These are phyloP conservation scores for Ceratobasidium sp. DNA, from an alignment of 1,284 basidiomycete species.

Conservation along the genomic window DNA sequence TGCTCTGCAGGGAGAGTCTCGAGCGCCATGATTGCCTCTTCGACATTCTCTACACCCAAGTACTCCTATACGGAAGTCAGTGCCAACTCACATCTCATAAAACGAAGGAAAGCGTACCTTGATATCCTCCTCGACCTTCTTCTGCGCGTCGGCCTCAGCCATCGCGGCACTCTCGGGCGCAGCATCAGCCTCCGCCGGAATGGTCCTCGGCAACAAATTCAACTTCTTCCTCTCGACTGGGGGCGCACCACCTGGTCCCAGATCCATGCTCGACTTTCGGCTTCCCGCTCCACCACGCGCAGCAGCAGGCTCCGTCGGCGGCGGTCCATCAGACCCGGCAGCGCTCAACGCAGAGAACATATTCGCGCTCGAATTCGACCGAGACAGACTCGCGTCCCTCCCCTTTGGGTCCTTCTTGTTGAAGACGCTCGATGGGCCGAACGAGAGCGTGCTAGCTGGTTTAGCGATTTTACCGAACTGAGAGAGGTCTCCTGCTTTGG, in stretches of 20 bases:
- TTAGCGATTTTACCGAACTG: slow-evolving; percentile 90
- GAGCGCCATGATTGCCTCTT: slow-evolving; percentile 90
- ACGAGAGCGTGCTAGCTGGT: slow-evolving; percentile 66
- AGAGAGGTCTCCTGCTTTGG: slow-evolving; percentile 88
- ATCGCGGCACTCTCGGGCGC: slow-evolving; percentile 61
- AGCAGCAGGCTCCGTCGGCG: slow-evolving; percentile 59
- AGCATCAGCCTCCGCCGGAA: slow-evolving; percentile 60
- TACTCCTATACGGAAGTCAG: slow-evolving; percentile 64
- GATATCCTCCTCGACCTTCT: slow-evolving; percentile 84
- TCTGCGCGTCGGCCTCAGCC: slow-evolving; percentile 78
- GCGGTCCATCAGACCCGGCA: slow-evolving; percentile 64
- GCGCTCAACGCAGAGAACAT: slow-evolving; percentile 88
- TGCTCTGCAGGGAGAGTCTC: slow-evolving; percentile 74
- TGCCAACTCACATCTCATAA: not conserved
- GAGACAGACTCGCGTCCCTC: slow-evolving; percentile 72
- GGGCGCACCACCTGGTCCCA: slow-evolving; percentile 57
- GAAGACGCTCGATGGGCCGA: slow-evolving; percentile 86
- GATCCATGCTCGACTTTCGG: slow-evolving; percentile 67
- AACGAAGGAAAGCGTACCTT: slow-evolving; percentile 56
- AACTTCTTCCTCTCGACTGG: slow-evolving; percentile 75
- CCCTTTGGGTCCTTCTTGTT: slow-evolving; percentile 73
- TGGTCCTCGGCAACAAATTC: slow-evolving; percentile 72
- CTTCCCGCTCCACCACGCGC: slow-evolving; percentile 59
- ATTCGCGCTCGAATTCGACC: slow-evolving; percentile 83
- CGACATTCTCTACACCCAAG: slow-evolving; percentile 80